Conservation (phyloP, 2,329 filamentous ascomycete genomes). For the Trichocomaceae sp. region DNA sequence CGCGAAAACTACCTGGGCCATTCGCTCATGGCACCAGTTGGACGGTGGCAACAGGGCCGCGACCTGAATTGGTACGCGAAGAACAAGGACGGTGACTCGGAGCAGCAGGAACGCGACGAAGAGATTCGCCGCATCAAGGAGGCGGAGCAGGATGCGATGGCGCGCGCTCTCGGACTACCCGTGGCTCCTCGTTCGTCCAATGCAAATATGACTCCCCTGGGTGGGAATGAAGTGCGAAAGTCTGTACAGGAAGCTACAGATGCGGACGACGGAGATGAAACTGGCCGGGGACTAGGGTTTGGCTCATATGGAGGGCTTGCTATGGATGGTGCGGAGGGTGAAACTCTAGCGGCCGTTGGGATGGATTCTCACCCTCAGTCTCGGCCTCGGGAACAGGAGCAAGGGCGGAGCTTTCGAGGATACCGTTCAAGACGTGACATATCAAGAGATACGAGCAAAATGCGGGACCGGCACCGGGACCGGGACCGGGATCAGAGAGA, state of each 20-base stretch:
- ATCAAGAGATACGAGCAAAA: slow-evolving; percentile 43
- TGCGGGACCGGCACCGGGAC: slow-evolving; percentile 36
- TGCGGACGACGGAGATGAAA: slow-evolving; percentile 22
- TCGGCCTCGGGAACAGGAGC: slow-evolving; percentile 23
- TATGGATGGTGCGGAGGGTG: slow-evolving; percentile 24
- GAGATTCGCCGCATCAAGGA: slow-evolving; percentile 80
- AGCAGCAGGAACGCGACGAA: slow-evolving; percentile 58
- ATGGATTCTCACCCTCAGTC: slow-evolving; percentile 18
- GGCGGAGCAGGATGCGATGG: slow-evolving; percentile 86
- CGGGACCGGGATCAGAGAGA: slow-evolving; percentile 25
- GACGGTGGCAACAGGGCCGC: slow-evolving; percentile 79
- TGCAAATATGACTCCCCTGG: slow-evolving; percentile 56
- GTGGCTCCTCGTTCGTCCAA: slow-evolving; percentile 57
- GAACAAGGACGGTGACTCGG: slow-evolving; percentile 43
- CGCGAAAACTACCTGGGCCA: slow-evolving; percentile 90
- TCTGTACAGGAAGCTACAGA: slow-evolving; percentile 41
- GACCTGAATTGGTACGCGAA: slow-evolving; percentile 62
- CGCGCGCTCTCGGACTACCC: slow-evolving; percentile 72
- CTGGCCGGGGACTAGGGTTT: slow-evolving; percentile 29
- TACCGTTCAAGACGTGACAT: slow-evolving; percentile 17
- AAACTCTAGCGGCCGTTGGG: slow-evolving; percentile 23
- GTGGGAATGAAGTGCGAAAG: slow-evolving; percentile 53
- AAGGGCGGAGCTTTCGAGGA: slow-evolving; percentile 22
- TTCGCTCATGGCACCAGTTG: slow-evolving; percentile 84
- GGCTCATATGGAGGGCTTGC: slow-evolving; percentile 29